phyloP scores from a whole-genome alignment of 78 protist species.

The Andalucia godoyi region DNA sequence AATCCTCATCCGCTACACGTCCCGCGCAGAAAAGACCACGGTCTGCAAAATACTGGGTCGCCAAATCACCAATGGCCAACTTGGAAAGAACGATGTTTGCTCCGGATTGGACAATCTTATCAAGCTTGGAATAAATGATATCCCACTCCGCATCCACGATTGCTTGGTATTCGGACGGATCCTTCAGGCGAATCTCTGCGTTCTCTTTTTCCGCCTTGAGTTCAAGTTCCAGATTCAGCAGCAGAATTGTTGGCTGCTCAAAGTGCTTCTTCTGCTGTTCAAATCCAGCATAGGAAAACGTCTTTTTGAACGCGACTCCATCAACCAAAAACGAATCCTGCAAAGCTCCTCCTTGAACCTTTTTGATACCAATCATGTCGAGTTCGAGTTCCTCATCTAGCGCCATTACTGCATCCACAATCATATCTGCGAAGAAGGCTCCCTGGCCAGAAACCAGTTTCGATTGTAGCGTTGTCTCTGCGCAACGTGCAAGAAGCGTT shows the following conservation, averaged over 20 bases:
- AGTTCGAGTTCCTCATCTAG: conserved; percentile 63
- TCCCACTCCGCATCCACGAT: conserved; percentile 96
- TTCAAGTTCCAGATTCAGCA: conserved; percentile 98
- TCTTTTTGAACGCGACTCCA: conserved; percentile 99
- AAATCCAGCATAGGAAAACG: conserved; percentile 98
- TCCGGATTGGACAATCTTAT: conserved; percentile 78
- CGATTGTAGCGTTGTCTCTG: conserved; percentile 91
- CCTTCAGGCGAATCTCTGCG: conserved; percentile 89
- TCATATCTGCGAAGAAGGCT: conserved; percentile 88
- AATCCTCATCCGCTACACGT: conserved; percentile 92
- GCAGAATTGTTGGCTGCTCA: conserved; percentile 73
- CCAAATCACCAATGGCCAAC: conserved; percentile 98
- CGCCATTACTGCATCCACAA: conserved; percentile 85
- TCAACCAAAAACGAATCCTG: conserved; percentile 86
- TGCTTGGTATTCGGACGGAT: conserved; percentile 78
- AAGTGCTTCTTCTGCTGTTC: conserved; percentile 98
- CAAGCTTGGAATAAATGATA: conserved; percentile 95
- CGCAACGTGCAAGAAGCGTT: conserved; percentile 76
- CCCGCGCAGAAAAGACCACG: conserved; percentile 98
- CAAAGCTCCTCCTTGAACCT: conserved; percentile 79
- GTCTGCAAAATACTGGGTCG: conserved; percentile 99
- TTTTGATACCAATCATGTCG: conserved; percentile 94
- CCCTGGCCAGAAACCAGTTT: conserved; percentile 80
- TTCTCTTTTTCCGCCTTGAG: conserved; percentile 94
- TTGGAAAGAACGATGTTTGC: conserved; percentile 86